Conservation (phyloP, 768 basidiomycete genomes). For the Sistotremastrum niveocremeum region DNA sequence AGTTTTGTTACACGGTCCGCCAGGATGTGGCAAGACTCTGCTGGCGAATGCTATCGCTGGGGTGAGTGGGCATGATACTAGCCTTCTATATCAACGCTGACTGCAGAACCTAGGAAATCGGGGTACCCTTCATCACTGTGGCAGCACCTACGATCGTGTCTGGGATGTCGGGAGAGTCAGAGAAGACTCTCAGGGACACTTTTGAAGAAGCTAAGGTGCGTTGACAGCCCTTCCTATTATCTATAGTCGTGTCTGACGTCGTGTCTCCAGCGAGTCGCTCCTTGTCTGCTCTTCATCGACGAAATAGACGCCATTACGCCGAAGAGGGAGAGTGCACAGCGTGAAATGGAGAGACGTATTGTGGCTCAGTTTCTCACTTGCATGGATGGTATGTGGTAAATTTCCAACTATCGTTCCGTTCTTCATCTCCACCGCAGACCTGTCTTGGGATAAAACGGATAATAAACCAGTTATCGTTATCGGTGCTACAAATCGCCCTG, state of each 20-base stretch:
- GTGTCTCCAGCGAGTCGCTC: conserved; percentile 57
- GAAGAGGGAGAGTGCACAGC: conserved; percentile 92
- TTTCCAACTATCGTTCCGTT: not conserved
- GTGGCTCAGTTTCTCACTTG: conserved; percentile 96
- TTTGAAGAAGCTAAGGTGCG: conserved; percentile 93
- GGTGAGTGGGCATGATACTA: conserved; percentile 29
- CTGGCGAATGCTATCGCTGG: conserved; percentile 93
- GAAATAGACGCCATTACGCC: conserved; percentile 98
- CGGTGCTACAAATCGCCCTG: conserved; percentile 92
- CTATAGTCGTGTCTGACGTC: conserved; percentile 1
- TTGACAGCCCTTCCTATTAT: not conserved
- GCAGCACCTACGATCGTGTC: conserved; percentile 94
- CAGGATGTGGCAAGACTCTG: conserved; percentile 94
- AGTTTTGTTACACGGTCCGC: conserved; percentile 87
- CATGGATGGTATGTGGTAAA: conserved; percentile 72
- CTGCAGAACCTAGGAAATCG: conserved; percentile 53
- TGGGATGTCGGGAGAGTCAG: conserved; percentile 97
- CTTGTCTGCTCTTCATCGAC: conserved; percentile 91
- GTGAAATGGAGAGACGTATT: conserved; percentile 96
- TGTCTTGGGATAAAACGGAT: conserved; percentile 91
- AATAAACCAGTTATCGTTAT: conserved; percentile 90
- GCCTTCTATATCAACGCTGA: conserved; percentile 1
- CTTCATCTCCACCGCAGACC: conserved; percentile 35
- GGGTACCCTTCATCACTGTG: conserved; percentile 84
- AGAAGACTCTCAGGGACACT: conserved; percentile 89